Evolutionary conservation across 345 rosid genomes (phyloP), one percentile per base, ranked within the genome.

Genomic region (Dipteronia dyeriana): DNA sequence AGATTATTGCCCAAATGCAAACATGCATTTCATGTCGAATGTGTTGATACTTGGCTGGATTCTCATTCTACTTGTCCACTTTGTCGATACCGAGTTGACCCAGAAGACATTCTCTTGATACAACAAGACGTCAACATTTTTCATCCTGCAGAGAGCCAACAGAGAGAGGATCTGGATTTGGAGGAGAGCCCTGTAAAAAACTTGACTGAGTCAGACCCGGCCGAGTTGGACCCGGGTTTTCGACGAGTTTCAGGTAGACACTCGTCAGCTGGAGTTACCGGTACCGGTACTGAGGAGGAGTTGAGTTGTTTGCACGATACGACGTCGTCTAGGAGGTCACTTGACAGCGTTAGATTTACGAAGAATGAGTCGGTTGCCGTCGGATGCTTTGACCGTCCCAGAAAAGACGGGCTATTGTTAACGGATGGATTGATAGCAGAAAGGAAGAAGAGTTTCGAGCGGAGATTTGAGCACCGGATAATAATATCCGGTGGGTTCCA

Each of bases 21-120:
- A 80, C 98, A 95, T 76, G 98, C 97, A 1, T 95, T 95, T 78
- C 98, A 95, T 76, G 94, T 91, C 47, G 98, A 95, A 70, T 93
- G 98, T 70, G 93, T 95, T 26, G 98, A 93, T 77, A 93, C 97
- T 31, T 95, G 98, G 98, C 98, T 95, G 12, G 98, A 95, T 74
- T 94, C 90, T 1, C 98, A 93, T 67, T 95, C 97, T 38, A 93
- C 98, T 16, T 95, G 98, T 70, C 98, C 98, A 51, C 97, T 95
- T 43, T 95, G 98, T 75, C 92, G 98, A 29, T 86, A 83, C 88
- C 90, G 95, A 51, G 97, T 95, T 70, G 92, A 95, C 83, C 97
- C 97, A 6, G 98, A 95, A 83, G 98, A 95, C 74, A 78, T 95
- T 45, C 92, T 93, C 61, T 75, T 94, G 74, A 78, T 87, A 43